Conservation (phyloP, 495 filamentous ascomycete genomes). For the Trichoderma gamsii region DNA sequence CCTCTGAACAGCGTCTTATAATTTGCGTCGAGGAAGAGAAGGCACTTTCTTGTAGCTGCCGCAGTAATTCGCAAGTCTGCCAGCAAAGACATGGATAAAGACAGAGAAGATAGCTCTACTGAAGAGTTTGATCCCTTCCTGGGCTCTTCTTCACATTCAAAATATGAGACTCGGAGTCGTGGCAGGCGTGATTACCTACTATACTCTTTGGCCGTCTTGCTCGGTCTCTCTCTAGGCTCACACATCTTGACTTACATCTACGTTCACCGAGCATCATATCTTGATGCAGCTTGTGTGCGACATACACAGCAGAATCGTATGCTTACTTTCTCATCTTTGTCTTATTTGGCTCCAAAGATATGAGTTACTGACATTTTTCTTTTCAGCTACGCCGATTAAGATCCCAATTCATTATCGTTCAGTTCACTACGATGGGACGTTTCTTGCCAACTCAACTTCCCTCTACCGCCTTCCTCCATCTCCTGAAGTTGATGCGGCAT, state of each 20-base stretch:
- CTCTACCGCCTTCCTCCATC: neutral
- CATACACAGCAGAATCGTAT: constrained; percentile 2
- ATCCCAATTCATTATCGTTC: constrained; percentile 1
- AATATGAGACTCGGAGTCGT: neutral
- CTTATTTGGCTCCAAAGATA: neutral
- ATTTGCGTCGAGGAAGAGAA: neutral
- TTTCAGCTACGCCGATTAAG: neutral
- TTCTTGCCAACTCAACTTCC: neutral
- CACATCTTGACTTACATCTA: neutral
- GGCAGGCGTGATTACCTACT: neutral
- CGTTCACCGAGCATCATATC: neutral
- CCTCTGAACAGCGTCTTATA: neutral
- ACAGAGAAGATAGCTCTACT: neutral
- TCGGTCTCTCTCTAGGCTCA: neutral
- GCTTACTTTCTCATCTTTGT: neutral
- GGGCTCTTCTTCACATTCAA: neutral
- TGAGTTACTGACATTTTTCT: neutral
- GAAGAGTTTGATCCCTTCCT: neutral
- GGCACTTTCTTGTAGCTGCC: neutral
- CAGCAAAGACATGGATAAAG: neutral
- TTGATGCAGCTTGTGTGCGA: neutral
- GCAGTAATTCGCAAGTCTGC: neutral
- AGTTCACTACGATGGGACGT: neutral
- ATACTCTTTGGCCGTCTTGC: neutral
- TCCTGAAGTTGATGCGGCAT: neutral